Conservation (phyloP, 768 basidiomycete genomes). For the Gloeostereum incarnatum region DNA sequence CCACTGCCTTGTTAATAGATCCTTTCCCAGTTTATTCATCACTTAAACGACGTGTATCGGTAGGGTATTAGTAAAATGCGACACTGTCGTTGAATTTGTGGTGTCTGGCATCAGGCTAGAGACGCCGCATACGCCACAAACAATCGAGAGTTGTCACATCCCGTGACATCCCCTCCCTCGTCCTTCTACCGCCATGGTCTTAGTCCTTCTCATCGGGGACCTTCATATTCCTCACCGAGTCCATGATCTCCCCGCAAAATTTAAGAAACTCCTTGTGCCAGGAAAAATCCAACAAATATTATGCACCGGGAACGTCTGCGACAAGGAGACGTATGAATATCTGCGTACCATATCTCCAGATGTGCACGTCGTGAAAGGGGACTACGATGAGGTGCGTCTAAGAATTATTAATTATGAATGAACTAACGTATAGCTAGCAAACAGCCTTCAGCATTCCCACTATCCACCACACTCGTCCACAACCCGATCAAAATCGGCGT, state of each 20-base stretch:
- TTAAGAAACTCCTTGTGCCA: conserved; percentile 91
- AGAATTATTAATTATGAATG: not conserved
- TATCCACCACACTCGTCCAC: conserved; percentile 74
- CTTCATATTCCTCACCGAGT: conserved; percentile 88
- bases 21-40: too few relatives aligned
- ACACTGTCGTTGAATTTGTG: too few relatives aligned
- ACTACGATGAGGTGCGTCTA: conserved; percentile 79
- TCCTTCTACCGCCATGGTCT: conserved; percentile 22
- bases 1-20: too few relatives aligned
- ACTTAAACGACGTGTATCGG: too few relatives aligned
- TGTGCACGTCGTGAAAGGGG: conserved; percentile 85
- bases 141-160: too few relatives aligned
- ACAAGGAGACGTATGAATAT: conserved; percentile 96
- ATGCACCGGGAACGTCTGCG: conserved; percentile 96
- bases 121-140: too few relatives aligned
- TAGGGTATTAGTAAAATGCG: too few relatives aligned
- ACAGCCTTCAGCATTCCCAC: conserved; percentile 64
- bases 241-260: conserved; percentile 91
- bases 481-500: conserved; percentile 85
- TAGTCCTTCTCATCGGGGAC: conserved; percentile 96
- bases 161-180: too few relatives aligned
- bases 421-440: conserved; percentile 2
- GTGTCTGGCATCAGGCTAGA: too few relatives aligned
- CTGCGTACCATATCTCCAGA: conserved; percentile 90
- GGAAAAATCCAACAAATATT: conserved; percentile 98